A percentile compares a stretch with the other conserved stretches of the same genome.
Evolutionary conservation across 2,329 filamentous ascomycete species (phyloP).

Genomic region (Thermothelomyces thermophilus): DNA sequence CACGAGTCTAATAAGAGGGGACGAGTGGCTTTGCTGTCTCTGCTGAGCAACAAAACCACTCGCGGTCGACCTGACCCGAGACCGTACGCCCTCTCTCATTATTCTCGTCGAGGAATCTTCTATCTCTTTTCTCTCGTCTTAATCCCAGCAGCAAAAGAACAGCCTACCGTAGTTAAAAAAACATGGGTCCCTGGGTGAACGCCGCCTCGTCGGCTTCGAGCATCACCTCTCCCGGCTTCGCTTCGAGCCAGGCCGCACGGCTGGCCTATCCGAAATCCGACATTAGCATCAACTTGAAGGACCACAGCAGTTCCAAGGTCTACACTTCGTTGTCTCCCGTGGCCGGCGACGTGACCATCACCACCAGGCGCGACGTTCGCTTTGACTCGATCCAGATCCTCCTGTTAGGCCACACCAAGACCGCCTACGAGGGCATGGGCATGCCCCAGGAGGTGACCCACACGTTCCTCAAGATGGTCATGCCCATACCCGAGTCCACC

Average conservation of each 20-base stretch:
- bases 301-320: conserved; percentile 48
- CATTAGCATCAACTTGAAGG: conserved; percentile 45
- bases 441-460: conserved; percentile 43
- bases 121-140: no score
- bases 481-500: conserved; percentile 43
- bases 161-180: no score
- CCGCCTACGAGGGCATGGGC: conserved; percentile 45
- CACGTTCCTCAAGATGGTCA: conserved; percentile 49
- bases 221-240: neutral
- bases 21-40: no score
- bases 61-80: no score
- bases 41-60: no score
- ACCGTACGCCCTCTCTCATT: no score
- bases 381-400: conserved; percentile 49
- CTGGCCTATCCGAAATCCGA: conserved; percentile 29
- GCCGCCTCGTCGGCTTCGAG: neutral
- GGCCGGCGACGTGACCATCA: conserved; percentile 43
- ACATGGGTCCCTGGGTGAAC: neutral
- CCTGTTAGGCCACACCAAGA: conserved; percentile 45
- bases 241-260: conserved; percentile 6
- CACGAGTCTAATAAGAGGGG: no score
- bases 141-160: no score
- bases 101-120: no score
- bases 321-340: conserved; percentile 50
- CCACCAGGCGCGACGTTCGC: conserved; percentile 37